A percentile compares a stretch with the other conserved stretches of the same genome.
Conservation (phyloP, 1,284 basidiomycete genomes). For the Volvariella surrecta region DNA sequence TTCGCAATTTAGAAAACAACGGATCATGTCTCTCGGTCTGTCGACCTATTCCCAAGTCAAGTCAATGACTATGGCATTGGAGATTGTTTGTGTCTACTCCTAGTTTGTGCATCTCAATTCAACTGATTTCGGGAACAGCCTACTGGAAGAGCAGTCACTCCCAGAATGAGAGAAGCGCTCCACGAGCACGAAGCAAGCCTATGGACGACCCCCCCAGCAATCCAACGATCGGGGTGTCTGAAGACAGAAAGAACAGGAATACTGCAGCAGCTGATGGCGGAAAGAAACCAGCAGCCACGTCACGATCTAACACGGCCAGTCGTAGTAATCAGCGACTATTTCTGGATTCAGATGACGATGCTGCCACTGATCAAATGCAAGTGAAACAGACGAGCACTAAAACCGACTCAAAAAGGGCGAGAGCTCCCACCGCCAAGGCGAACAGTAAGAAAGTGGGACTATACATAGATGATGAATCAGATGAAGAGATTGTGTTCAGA, state of each 20-base stretch:
- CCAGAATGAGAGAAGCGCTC: slow-evolving; percentile 3
- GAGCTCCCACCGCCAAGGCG: slow-evolving; percentile 5
- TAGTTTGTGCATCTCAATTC: slow-evolving; percentile 4
- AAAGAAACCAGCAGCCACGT: too few species aligned
- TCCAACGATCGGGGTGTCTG: too few species aligned
- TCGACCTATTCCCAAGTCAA: slow-evolving; percentile 46
- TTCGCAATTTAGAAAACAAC: too few species aligned
- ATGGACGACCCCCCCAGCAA: too few species aligned
- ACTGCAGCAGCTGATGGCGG: too few species aligned
- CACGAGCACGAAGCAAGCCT: too few species aligned
- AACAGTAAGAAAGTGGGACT: slow-evolving; percentile 26
- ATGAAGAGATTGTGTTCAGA: slow-evolving; percentile 59
- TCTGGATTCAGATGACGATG: slow-evolving; percentile 32
- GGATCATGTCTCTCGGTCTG: too few species aligned
- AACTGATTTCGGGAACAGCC: slow-evolving; percentile 22
- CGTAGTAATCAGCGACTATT: slow-evolving; percentile 24
- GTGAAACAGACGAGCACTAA: slow-evolving; percentile 11
- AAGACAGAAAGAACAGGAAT: too few species aligned
- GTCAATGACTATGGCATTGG: slow-evolving; percentile 52
- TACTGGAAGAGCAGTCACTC: slow-evolving; percentile 41
- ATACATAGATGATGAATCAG: slow-evolving; percentile 51
- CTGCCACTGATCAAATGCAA: too few species aligned
- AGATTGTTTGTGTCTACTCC: slow-evolving; percentile 26
- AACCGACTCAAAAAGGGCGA: slow-evolving; percentile 14
- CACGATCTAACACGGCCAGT: slow-evolving; percentile 1